phyloP scores from a whole-genome alignment of 2,329 filamentous ascomycete species.

The Domatiomyces globalis region DNA sequence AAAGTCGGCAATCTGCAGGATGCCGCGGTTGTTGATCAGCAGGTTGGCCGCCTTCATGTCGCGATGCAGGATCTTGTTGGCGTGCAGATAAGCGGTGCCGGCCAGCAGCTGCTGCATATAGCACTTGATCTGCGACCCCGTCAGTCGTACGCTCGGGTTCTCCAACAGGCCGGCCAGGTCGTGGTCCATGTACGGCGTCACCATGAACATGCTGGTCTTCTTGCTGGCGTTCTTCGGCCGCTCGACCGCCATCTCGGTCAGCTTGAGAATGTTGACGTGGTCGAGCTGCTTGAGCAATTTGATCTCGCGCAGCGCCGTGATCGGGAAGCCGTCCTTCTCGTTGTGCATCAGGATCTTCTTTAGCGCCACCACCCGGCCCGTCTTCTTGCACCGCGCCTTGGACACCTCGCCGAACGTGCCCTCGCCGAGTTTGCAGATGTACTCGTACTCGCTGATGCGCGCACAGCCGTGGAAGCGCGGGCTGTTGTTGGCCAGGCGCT shows the following conservation, averaged over 20 bases:
- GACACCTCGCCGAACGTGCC: slow-evolving; percentile 94
- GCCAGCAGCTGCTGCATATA: slow-evolving; percentile 90
- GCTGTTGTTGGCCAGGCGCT: slow-evolving; percentile 33
- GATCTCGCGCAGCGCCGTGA: slow-evolving; percentile 92
- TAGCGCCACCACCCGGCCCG: slow-evolving; percentile 63
- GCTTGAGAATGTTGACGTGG: slow-evolving; percentile 69
- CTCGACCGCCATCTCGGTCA: slow-evolving; percentile 96
- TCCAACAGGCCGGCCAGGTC: slow-evolving; percentile 94
- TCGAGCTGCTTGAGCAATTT: slow-evolving; percentile 93
- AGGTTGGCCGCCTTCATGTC: slow-evolving; percentile 99
- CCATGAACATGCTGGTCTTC: slow-evolving; percentile 91
- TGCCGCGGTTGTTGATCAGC: slow-evolving; percentile 83
- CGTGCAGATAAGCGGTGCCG: slow-evolving; percentile 79
- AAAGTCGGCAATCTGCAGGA: slow-evolving; percentile 94
- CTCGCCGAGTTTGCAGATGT: slow-evolving; percentile 54
- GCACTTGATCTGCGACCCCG: slow-evolving; percentile 88
- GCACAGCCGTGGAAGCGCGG: slow-evolving; percentile 72
- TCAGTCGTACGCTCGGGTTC: slow-evolving; percentile 79
- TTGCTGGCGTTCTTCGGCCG: slow-evolving; percentile 57
- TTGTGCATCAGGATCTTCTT: slow-evolving; percentile 99
- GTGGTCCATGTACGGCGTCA: slow-evolving; percentile 97
- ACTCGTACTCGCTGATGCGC: slow-evolving; percentile 27
- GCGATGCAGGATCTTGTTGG: slow-evolving; percentile 76
- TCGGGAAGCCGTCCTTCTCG: slow-evolving; percentile 99
- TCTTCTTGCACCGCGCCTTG: slow-evolving; percentile 65